Conservation (phyloP, 768 basidiomycete genomes). For the Rhodocollybia butyracea region DNA sequence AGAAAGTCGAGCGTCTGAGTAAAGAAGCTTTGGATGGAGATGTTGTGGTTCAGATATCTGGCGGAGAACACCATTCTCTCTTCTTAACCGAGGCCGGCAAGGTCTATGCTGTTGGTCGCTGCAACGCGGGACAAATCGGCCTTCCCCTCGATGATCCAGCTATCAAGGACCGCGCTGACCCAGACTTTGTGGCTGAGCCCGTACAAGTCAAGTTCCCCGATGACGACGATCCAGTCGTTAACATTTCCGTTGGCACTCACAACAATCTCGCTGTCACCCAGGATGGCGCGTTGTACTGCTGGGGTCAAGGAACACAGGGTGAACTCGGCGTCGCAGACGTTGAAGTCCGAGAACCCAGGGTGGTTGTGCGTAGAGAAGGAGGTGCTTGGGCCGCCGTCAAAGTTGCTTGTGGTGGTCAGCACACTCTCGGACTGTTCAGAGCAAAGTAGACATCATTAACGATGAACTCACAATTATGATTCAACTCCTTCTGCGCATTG, state of each 20-base stretch:
- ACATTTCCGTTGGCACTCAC: slow-evolving; percentile 66
- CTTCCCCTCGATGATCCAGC: slow-evolving; percentile 67
- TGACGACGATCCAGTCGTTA: slow-evolving; percentile 57
- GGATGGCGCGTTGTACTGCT: slow-evolving; percentile 67
- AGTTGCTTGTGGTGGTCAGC: slow-evolving; percentile 77
- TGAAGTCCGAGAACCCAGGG: slow-evolving; percentile 59
- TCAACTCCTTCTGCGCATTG: neutral
- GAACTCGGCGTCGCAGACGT: slow-evolving; percentile 67
- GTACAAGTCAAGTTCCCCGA: slow-evolving; percentile 64
- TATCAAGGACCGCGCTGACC: slow-evolving; percentile 48
- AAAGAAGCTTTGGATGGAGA: slow-evolving; percentile 58
- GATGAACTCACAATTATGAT: too few relatives aligned
- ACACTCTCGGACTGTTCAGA: slow-evolving; percentile 69
- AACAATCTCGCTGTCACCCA: slow-evolving; percentile 69
- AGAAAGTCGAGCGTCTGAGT: slow-evolving; percentile 61
- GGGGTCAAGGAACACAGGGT: slow-evolving; percentile 78
- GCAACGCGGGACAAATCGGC: slow-evolving; percentile 83
- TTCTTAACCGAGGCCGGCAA: slow-evolving; percentile 83
- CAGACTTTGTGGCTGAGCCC: slow-evolving; percentile 65
- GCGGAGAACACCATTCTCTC: slow-evolving; percentile 86
- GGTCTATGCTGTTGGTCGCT: slow-evolving; percentile 85
- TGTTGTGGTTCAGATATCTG: slow-evolving; percentile 67
- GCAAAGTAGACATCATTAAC: slow-evolving; percentile 41
- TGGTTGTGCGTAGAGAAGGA: slow-evolving; percentile 70
- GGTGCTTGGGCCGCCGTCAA: slow-evolving; percentile 63